A percentile compares a stretch with the other conserved stretches of the same genome.
phyloP scores from a whole-genome alignment of 2,329 filamentous ascomycete species.

The Fusarium sp. region DNA sequence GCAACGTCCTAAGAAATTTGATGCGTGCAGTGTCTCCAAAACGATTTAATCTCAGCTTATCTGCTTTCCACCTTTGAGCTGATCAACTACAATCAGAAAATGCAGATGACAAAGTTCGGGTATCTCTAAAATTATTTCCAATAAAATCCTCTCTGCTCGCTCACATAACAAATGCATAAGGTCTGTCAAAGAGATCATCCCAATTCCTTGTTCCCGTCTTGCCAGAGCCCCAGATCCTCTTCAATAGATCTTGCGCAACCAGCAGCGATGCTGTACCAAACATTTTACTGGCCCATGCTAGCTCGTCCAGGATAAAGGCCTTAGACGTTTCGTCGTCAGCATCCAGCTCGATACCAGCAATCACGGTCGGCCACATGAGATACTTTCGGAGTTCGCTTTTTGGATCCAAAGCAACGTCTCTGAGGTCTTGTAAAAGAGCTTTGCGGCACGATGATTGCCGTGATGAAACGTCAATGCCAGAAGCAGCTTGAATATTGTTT shows the following conservation, averaged over 20 bases:
- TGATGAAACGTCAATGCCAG: background rate
- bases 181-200: background rate
- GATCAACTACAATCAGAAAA: no score
- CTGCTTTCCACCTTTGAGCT: no score
- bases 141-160: no score
- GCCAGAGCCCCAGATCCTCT: conserved; percentile 24
- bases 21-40: no score
- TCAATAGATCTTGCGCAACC: conserved; percentile 31
- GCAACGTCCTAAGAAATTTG: no score
- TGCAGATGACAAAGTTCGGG: background rate
- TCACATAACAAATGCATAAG: conserved; percentile 3
- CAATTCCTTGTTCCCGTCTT: background rate
- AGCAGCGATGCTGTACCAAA: conserved; percentile 35
- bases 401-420: conserved; percentile 2
- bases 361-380: conserved; percentile 43
- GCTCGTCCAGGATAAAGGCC: conserved; percentile 22
- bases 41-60: no score
- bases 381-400: conserved; percentile 27
- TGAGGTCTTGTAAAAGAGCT: conserved; percentile 17
- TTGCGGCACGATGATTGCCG: background rate
- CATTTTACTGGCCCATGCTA: conserved; percentile 30
- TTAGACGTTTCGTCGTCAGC: conserved; percentile 18
- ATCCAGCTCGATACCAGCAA: conserved; percentile 38
- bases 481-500: background rate
- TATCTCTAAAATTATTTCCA: background rate